Conservation (phyloP, 2,329 filamentous ascomycete species). For the Paracorniculantispora psalliotae region DNA sequence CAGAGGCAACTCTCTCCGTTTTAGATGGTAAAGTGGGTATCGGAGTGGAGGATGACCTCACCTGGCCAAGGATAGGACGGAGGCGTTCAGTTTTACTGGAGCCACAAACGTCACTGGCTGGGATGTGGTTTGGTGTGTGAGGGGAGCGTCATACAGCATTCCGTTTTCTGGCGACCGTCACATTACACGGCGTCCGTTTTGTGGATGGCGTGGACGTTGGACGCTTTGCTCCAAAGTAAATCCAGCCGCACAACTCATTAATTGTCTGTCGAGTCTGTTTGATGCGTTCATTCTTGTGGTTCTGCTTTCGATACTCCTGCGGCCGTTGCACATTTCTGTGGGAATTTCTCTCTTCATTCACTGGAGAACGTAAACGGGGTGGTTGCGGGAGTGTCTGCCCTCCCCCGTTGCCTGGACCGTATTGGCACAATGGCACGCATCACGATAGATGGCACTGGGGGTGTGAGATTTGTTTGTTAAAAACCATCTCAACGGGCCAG, state of each 20-base stretch:
- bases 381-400: neutral
- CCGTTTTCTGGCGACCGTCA: neutral
- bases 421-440: too few relatives aligned
- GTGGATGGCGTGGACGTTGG: too few relatives aligned
- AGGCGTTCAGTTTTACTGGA: neutral
- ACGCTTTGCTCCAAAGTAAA: neutral
- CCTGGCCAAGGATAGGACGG: neutral
- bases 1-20: neutral
- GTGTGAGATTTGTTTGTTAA: too few relatives aligned
- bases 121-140: too few relatives aligned
- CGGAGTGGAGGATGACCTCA: conserved; percentile 1
- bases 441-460: too few relatives aligned
- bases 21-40: conserved; percentile 6
- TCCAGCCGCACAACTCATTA: neutral
- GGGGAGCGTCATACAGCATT: neutral
- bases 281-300: neutral
- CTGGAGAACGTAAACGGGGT: too few relatives aligned
- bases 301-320: neutral
- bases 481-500: neutral
- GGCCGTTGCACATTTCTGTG: too few relatives aligned
- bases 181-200: neutral
- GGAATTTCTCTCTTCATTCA: too few relatives aligned
- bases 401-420: too few relatives aligned
- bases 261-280: too few relatives aligned
- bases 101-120: neutral